Percentiles rank a stretch among this genome's conserved stretches.
phyloP scores from a whole-genome alignment of 2,329 filamentous ascomycete species.

The Myriosclerotinia curreyana region DNA sequence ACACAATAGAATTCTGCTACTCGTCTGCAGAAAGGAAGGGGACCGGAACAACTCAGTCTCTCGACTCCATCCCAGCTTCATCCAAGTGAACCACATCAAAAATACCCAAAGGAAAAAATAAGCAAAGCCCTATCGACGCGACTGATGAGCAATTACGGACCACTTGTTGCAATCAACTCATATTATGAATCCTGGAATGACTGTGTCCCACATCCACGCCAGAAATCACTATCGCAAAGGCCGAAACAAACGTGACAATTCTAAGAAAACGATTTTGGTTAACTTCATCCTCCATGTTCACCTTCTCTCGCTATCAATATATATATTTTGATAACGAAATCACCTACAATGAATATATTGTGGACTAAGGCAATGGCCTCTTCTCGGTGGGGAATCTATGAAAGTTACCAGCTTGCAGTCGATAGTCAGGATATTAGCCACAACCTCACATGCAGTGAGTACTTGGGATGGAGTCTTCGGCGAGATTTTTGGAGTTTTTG shows the following conservation, averaged over 20 bases:
- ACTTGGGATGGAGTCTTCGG: not conserved
- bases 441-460: not conserved
- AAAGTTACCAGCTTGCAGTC: not conserved
- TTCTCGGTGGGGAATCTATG: not conserved
- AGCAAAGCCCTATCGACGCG: not conserved
- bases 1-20: not conserved
- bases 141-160: not conserved
- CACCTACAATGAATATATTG: not conserved
- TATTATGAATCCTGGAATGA: too few relatives aligned
- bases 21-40: not conserved
- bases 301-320: not conserved
- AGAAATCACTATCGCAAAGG: not conserved
- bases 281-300: not conserved
- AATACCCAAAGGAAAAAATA: too few relatives aligned
- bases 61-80: not conserved
- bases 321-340: not conserved
- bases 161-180: too few relatives aligned
- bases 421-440: not conserved
- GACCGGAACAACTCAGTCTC: not conserved
- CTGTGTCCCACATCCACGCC: not conserved
- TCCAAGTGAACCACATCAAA: not conserved
- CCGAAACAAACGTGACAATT: not conserved
- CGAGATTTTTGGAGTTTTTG: not conserved
- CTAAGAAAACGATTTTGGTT: too few relatives aligned
- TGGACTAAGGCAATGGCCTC: not conserved